phyloP scores from a whole-genome alignment of 495 filamentous ascomycete species.

The Penicillium egyptiacum region DNA sequence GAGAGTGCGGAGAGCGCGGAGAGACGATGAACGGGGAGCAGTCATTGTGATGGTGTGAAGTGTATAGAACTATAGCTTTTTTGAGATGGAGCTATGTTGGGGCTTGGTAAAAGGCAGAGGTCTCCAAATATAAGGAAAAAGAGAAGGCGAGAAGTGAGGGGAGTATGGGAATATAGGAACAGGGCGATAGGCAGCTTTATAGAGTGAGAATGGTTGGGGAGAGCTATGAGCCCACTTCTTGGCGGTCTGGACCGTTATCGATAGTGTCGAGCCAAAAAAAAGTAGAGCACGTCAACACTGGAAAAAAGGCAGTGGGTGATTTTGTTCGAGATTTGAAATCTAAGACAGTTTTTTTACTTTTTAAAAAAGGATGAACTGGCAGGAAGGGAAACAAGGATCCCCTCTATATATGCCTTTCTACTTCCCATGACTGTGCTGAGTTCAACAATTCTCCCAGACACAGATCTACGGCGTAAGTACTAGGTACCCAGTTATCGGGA shows the following conservation, averaged over 20 bases:
- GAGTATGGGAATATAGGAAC: constrained; percentile 3
- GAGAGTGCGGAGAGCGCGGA: constrained; percentile 50
- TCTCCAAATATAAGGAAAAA: neutral
- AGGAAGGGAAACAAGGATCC: neutral
- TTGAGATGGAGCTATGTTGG: constrained; percentile 4
- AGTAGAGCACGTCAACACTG: constrained; percentile 13
- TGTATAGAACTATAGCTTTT: constrained; percentile 14
- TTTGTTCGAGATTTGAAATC: neutral
- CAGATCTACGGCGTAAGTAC: constrained; percentile 19
- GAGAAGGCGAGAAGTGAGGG: constrained; percentile 2
- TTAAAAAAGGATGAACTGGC: neutral
- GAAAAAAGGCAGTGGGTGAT: neutral
- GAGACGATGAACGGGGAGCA: constrained; percentile 50
- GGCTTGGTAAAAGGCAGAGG: neutral
- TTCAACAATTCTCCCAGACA: constrained; percentile 8
- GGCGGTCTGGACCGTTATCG: constrained; percentile 33
- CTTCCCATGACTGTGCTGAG: neutral
- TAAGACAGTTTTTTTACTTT: neutral
- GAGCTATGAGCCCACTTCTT: constrained; percentile 33
- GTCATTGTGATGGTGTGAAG: constrained; percentile 39
- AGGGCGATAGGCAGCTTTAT: constrained; percentile 20
- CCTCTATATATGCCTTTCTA: neutral
- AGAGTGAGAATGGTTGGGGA: constrained; percentile 33
- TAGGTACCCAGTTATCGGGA: constrained; percentile 12
- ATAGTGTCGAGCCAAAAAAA: constrained; percentile 18